Base-by-base conservation (phyloP, 2,329 filamentous ascomycete species). In the Trichoderma asperellum region DNA sequence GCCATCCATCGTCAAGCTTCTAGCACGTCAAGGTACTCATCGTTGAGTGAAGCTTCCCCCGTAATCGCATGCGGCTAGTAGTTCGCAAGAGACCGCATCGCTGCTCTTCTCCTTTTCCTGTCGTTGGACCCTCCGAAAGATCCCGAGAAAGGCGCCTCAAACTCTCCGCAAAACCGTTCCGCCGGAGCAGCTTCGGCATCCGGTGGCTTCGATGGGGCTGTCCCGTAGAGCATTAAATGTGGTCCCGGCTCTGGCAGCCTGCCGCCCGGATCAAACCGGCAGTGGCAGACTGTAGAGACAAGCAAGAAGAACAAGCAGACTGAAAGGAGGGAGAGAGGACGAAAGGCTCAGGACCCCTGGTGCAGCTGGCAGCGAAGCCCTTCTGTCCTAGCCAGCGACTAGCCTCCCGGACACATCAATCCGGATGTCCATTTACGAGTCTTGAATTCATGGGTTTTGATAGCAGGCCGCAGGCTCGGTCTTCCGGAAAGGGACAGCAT, bases 181-280 rank as follows among this genome's bases (percentile, higher is more conserved):
- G 49, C 65, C 57, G 65, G 65, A 61, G 57, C 56, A 63, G 66
- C 66, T 61, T 68, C 66, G 66, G 66, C 27, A 68, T 68, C 49
- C 58, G 37, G 49, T 47, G 66, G 59, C 52, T 32, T 49, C 32
- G 64, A 68, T 37, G 52, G 58, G 66, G 35, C 35, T 35, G 52
- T 35, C 59, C 40, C 58, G 59, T 47, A 6, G 49, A 27, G 53
- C 52, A n/a, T 21, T 27, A 52, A 27, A 57, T 10, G n/a, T 27
- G 32, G 21, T 32, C 59, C 60, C 60, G 43, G 43, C 32, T 47
- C 24, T 27, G 16, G 21, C 21, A 18, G n/a, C 29, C 34, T 18
- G 40, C 29, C 29, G 40, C 64, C 58, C 53, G 64, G 53, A 67
- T 67, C 64, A 67, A 67, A 67, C 62, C 62, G 62, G 62, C 27